Base-by-base conservation (phyloP, 2,329 filamentous ascomycete species). In the Akanthomyces dipterigenus region DNA sequence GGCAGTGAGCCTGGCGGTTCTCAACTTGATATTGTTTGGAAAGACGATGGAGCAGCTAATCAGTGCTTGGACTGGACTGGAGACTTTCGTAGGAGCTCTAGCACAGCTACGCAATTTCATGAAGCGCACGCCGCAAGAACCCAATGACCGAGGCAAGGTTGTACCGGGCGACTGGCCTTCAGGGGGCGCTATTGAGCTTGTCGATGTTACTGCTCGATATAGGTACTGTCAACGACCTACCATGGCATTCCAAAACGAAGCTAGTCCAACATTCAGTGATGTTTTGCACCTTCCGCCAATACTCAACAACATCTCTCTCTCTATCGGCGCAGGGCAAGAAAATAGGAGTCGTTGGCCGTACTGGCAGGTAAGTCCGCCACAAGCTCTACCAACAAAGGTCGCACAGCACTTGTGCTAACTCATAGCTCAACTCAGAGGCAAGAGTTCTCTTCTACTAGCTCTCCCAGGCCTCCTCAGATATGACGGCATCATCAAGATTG, bases 401-500 rank as follows among this genome's bases (percentile, higher is more conserved):
- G 31, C 8, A 34, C 8, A 8, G 31, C 3, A 9, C 31, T 34
- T 34, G 7, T 34, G 11, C 8, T 34, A 34, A 34, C 11, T 34
- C 31, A 34, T 34, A 9, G 31, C 8, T 9, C 31, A 34, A 6
- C 11, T 5, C 11, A 56, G 56, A 5, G 56, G 56, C 22, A 59
- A 59, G 18, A 59, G 56, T 22, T 50, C 38, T 2, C 3, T 51
- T 1, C 22, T 59, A 5, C 22, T 59, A 2, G 24, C 56, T 1
- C 36, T 62, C 7, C 60, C 49, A 5, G 46, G 42, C 11, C 51
- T 62, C 14, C 38, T 51, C 18, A 8, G 34, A 6, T 54, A 48
- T 20, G 14, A 42, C 1, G 60, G 60, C 8, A 11, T 14, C 3
- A 57, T 62, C 31, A 49, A n/a, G 2, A 62, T 62, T 18, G 65